These are phyloP conservation scores for Hypoxylon fragiforme DNA, from an alignment of 495 filamentous ascomycete species.

Conservation along the genomic window DNA sequence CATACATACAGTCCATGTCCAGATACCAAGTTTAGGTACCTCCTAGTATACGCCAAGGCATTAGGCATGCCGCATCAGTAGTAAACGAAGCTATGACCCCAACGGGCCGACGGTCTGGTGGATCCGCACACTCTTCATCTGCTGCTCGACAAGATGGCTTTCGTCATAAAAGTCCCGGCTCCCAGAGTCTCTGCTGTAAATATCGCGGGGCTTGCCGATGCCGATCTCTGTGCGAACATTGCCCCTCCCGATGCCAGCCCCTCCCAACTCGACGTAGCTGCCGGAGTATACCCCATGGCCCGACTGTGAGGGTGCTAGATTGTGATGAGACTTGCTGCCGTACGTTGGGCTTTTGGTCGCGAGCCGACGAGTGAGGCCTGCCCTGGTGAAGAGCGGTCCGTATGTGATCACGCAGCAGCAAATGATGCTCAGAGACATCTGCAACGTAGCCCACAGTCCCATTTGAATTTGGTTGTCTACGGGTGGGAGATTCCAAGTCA, in stretches of 20 bases:
- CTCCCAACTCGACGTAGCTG: background rate
- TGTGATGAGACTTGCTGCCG: background rate
- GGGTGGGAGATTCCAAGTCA: background rate
- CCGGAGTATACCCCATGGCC: background rate
- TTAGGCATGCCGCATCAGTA: too few species aligned
- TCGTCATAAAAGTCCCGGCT: background rate
- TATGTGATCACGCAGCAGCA: constrained; percentile 30
- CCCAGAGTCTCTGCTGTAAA: background rate
- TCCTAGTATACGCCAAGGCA: too few species aligned
- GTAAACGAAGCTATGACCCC: background rate
- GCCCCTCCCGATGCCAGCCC: background rate
- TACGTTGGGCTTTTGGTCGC: background rate
- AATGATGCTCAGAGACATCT: constrained; percentile 24
- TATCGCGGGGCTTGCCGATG: background rate
- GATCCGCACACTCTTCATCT: background rate
- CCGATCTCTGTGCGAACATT: background rate
- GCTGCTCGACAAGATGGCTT: background rate
- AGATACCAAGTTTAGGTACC: too few species aligned
- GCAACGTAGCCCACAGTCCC: constrained; percentile 8
- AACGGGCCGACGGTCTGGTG: background rate
- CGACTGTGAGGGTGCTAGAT: background rate
- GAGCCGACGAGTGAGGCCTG: background rate
- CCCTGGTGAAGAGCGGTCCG: constrained; percentile 4
- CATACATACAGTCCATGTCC: too few species aligned
- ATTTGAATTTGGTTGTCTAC: constrained; percentile 4